These are phyloP conservation scores for Dendrothele bispora DNA, from an alignment of 768 basidiomycete genomes.

Conservation along the genomic window DNA sequence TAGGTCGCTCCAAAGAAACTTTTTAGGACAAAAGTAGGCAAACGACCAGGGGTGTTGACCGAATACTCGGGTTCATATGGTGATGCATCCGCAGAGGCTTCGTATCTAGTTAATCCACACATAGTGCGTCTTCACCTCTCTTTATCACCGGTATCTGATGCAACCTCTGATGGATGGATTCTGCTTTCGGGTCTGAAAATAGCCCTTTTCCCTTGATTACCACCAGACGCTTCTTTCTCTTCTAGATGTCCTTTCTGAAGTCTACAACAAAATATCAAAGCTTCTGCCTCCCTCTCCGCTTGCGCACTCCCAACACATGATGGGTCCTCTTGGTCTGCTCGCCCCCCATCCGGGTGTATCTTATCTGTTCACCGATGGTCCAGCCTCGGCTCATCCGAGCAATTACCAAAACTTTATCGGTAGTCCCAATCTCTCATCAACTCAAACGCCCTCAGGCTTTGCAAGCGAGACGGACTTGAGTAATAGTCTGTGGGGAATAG, in stretches of 20 bases:
- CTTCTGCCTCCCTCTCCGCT: conserved; percentile 84
- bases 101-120: conserved; percentile 73
- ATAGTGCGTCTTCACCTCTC: conserved; percentile 49
- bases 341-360: conserved; percentile 83
- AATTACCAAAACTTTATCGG: conserved; percentile 15
- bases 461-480: conserved; percentile 32
- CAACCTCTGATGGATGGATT: not conserved
- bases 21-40: conserved; percentile 23
- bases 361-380: conserved; percentile 64
- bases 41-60: conserved; percentile 54
- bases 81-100: conserved; percentile 58
- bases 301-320: conserved; percentile 65
- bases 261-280: conserved; percentile 84
- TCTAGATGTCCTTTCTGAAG: conserved; percentile 85
- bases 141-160: not conserved
- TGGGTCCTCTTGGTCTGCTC: conserved; percentile 74
- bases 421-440: conserved; percentile 27
- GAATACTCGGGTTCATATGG: conserved; percentile 63
- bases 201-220: conserved; percentile 92
- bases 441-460: conserved; percentile 29
- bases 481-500: conserved; percentile 74
- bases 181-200: conserved; percentile 5
- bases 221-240: conserved; percentile 86
- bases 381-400: conserved; percentile 15
- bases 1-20: conserved; percentile 22